Base-by-base conservation (phyloP, 345 rosid species). In the Aquilaria sinensis region DNA sequence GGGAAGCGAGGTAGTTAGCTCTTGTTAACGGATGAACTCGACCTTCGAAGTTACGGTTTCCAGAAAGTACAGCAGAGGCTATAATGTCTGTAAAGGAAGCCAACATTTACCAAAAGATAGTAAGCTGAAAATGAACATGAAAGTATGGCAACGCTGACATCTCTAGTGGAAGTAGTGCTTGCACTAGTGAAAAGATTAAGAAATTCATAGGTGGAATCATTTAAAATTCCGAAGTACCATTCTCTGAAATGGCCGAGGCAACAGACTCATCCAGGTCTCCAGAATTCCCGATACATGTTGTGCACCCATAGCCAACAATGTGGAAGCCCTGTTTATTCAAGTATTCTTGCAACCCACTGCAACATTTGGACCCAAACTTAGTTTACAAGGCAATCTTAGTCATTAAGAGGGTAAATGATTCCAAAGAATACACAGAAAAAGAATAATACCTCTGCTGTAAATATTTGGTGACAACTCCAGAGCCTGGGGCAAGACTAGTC, bases 401-500 rank as follows among this genome's bases (percentile, higher is more conserved):
- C 11, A 58, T 29, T 45, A 7, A 43, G 45, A 58, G 8, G 32
- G 52, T 2, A 15, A 43, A 41, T 30, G 3, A 63, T 55, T 23
- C 34, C 29, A 47, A 57, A 57, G 23, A 30, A 49, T 6, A 29
- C 47, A 14, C 49, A 51, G 13, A 29, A 14, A 49, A 16, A 54
- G 47, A 61, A 51, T 32, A 57, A 55, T 72, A 87, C 99, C 99
- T 94, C 74, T 84, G 62, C 56, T 74, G 75, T 57, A 94, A 79
- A 79, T 94, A 94, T 77, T 94, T 85, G 62, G 92, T 94, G 67
- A 90, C 99, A 77, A 94, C 99, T 70, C 99, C 99, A 6, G 97
- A 94, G 52, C 99, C 99, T 29, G 99, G 99, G 10, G 97, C 99
- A 78, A 94, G 99, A 80, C 99, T 94, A 57, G 99, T 94, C 79